These are phyloP conservation scores for Termitomyces sp. DNA, from an alignment of 768 basidiomycete genomes.

Conservation along the genomic window DNA sequence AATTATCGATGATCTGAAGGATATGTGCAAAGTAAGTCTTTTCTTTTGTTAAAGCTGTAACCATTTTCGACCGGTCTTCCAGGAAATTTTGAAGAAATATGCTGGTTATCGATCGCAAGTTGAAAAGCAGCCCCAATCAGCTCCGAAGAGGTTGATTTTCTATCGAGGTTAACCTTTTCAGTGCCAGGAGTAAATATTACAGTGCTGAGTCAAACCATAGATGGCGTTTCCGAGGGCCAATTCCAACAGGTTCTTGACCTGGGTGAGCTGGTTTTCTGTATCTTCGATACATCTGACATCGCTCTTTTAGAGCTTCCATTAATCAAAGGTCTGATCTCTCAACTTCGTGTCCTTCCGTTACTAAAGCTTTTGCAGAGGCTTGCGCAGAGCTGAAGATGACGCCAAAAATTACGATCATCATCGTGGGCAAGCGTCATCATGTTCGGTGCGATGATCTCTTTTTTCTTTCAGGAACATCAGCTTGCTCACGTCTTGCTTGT, in stretches of 20 bases:
- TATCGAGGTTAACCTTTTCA: slow-evolving; percentile 48
- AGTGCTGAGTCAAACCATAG: slow-evolving; percentile 23
- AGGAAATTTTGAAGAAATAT: slow-evolving; percentile 53
- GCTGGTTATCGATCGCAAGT: slow-evolving; percentile 41
- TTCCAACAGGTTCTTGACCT: slow-evolving; percentile 45
- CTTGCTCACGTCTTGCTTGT: background rate
- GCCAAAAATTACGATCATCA: slow-evolving; percentile 66
- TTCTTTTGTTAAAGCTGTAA: background rate
- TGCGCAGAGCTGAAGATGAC: slow-evolving; percentile 52
- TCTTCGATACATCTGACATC: background rate
- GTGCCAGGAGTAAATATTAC: slow-evolving; percentile 5
- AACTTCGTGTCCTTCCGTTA: background rate
- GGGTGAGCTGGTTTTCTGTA: slow-evolving; percentile 31
- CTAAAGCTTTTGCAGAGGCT: slow-evolving; percentile 39
- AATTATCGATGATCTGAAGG: slow-evolving; percentile 60
- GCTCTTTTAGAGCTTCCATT: slow-evolving; percentile 44
- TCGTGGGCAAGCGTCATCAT: slow-evolving; percentile 78
- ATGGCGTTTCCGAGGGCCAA: slow-evolving; percentile 47
- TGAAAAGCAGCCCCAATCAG: slow-evolving; percentile 34
- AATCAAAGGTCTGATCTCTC: slow-evolving; percentile 40
- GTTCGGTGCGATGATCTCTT: slow-evolving; percentile 9
- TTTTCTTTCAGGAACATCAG: background rate
- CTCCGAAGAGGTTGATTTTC: slow-evolving; percentile 58
- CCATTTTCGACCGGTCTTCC: background rate
- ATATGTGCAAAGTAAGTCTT: slow-evolving; percentile 51